phyloP scores from a whole-genome alignment of 305 asterid species.

The Fraxinus latifolia region DNA sequence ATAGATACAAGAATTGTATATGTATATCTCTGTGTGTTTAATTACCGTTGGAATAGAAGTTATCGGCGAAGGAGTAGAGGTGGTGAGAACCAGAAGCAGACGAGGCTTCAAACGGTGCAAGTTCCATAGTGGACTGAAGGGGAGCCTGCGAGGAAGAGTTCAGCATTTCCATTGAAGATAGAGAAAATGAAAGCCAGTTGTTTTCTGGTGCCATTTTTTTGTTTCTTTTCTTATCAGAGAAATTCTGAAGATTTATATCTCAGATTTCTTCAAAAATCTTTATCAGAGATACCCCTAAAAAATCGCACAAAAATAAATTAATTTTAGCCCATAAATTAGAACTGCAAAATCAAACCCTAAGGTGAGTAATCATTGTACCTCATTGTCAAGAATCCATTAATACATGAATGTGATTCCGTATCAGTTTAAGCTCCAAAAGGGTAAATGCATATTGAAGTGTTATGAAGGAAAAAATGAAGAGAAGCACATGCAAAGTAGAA shows the following conservation, averaged over 20 bases:
- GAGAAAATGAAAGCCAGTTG: conserved; percentile 83
- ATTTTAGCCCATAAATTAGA: neutral
- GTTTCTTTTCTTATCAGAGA: neutral
- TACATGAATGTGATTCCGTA: neutral
- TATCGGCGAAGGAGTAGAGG: conserved; percentile 64
- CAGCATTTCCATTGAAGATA: conserved; percentile 75
- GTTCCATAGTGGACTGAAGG: conserved; percentile 29
- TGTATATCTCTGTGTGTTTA: neutral
- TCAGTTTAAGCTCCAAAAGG: neutral
- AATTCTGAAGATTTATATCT: neutral
- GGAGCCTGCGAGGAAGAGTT: conserved; percentile 40
- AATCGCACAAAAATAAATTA: neutral
- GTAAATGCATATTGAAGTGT: neutral
- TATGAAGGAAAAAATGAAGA: conserved; percentile 9
- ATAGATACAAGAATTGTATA: neutral
- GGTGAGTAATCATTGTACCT: conserved; percentile 5
- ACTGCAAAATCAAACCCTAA: neutral
- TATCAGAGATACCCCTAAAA: conserved; percentile 14
- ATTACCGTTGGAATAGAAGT: conserved; percentile 69
- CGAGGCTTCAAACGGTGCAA: conserved; percentile 29
- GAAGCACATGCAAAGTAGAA: conserved; percentile 36
- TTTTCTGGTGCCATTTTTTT: conserved; percentile 70
- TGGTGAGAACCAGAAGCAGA: conserved; percentile 50
- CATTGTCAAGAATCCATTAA: conserved; percentile 1
- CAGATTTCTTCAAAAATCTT: conserved; percentile 15